A percentile compares a stretch with the other conserved stretches of the same genome.
Evolutionary conservation across 2,329 filamentous ascomycete genomes (phyloP).

Genomic region (Colletotrichum neosansevieriae): DNA sequence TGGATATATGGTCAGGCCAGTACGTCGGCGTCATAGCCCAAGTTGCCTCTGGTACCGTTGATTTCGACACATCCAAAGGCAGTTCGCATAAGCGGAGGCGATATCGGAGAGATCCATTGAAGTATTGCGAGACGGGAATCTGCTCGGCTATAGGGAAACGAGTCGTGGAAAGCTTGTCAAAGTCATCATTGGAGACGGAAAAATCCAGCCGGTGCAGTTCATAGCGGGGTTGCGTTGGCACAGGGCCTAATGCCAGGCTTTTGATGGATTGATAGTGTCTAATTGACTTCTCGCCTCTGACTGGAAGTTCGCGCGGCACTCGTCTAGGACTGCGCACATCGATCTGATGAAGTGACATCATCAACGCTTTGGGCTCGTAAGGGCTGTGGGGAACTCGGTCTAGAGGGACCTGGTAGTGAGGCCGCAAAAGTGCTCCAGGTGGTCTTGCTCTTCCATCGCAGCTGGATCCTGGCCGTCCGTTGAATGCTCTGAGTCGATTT

Average conservation of each 20-base stretch:
- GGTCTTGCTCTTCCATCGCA: background rate
- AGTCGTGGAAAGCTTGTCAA: conserved; percentile 52
- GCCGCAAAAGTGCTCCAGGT: conserved; percentile 44
- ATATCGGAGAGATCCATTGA: conserved; percentile 69
- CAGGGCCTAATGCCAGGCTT: conserved; percentile 62
- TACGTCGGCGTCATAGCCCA: conserved; percentile 75
- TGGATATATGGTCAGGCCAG: conserved; percentile 80
- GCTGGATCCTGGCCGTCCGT: background rate
- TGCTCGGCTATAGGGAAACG: conserved; percentile 45
- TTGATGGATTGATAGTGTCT: conserved; percentile 70
- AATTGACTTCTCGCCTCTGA: background rate
- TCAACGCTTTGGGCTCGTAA: conserved; percentile 56
- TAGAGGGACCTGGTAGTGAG: conserved; percentile 40
- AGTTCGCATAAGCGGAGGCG: conserved; percentile 75
- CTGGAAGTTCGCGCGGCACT: conserved; percentile 45
- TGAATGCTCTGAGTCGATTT: background rate
- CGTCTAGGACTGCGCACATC: conserved; percentile 62
- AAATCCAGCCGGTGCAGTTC: conserved; percentile 62
- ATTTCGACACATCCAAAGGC: conserved; percentile 22
- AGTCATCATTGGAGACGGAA: conserved; percentile 52
- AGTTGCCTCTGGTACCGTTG: conserved; percentile 54
- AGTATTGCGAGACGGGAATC: conserved; percentile 54
- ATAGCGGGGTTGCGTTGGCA: conserved; percentile 50
- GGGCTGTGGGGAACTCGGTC: conserved; percentile 56
- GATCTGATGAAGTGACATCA: conserved; percentile 60